These are phyloP conservation scores for Aspergillus saccharolyticus DNA, from an alignment of 495 filamentous ascomycete genomes.

Conservation along the genomic window DNA sequence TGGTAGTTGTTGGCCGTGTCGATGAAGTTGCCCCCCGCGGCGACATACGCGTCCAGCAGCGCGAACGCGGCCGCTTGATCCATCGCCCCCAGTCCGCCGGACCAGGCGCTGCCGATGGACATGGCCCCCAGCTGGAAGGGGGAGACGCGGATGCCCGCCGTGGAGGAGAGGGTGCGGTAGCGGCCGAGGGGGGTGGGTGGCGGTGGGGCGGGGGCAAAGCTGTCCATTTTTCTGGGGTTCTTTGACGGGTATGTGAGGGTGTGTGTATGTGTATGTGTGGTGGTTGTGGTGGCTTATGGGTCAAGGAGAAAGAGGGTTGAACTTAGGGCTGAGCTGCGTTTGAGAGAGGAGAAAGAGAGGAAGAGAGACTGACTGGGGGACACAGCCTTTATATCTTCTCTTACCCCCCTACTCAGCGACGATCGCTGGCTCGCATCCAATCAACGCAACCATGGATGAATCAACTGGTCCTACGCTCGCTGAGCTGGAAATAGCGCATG, in stretches of 20 bases:
- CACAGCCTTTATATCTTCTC: not conserved
- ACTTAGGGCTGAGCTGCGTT: not conserved
- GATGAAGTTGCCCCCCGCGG: conserved; percentile 50
- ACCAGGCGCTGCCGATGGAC: conserved; percentile 56
- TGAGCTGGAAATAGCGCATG: not conserved
- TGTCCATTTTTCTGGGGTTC: not conserved
- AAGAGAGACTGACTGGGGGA: not conserved
- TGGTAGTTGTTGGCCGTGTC: conserved; percentile 55
- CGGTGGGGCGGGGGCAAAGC: conserved; percentile 7
- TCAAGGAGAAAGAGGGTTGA: not conserved
- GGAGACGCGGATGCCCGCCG: conserved; percentile 54
- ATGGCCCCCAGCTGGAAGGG: conserved; percentile 59
- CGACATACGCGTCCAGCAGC: conserved; percentile 50
- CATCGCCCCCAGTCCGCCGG: conserved; percentile 45
- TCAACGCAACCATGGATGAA: not conserved
- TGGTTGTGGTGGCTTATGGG: not conserved
- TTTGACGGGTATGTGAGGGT: conserved; percentile 44
- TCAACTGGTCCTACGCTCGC: not conserved
- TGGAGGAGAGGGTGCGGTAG: conserved; percentile 54
- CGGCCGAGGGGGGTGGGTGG: conserved; percentile 9
- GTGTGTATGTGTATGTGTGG: conserved; percentile 21
- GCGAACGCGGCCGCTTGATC: conserved; percentile 39
- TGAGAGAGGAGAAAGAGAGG: not conserved
- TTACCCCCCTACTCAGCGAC: not conserved
- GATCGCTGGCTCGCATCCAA: not conserved